Conservation (phyloP, 345 rosid genomes). For the Euclidium syriacum region DNA sequence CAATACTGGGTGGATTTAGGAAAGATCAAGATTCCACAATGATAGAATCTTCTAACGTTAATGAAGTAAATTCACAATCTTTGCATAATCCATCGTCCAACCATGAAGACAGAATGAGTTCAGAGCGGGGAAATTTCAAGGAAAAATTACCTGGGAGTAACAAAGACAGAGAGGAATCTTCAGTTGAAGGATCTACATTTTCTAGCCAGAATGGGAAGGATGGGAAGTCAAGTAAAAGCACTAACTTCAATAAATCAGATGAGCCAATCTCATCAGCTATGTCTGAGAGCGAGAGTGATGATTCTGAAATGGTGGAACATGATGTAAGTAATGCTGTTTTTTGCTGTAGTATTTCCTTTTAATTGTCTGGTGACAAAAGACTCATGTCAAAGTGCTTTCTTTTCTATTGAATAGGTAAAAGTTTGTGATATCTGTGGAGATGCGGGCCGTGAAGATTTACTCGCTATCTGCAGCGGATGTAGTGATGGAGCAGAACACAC, state of each 20-base stretch:
- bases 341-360: not conserved
- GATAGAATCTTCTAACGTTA: slow-evolving; percentile 18
- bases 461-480: slow-evolving; percentile 88
- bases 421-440: slow-evolving; percentile 99
- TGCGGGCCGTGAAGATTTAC: slow-evolving; percentile 96
- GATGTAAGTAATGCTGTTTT: slow-evolving; percentile 61
- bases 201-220: slow-evolving; percentile 34
- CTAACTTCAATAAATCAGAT: slow-evolving; percentile 31
- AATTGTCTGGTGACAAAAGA: not conserved
- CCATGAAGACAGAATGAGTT: slow-evolving; percentile 11
- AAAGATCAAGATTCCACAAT: slow-evolving; percentile 36
- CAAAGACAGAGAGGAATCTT: slow-evolving; percentile 26
- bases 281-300: slow-evolving; percentile 65
- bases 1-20: slow-evolving; percentile 33
- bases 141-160: slow-evolving; percentile 32
- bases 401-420: slow-evolving; percentile 67
- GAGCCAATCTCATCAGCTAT: slow-evolving; percentile 37
- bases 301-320: slow-evolving; percentile 71
- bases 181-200: slow-evolving; percentile 28
- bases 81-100: slow-evolving; percentile 11
- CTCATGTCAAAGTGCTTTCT: not conserved
- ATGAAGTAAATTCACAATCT: slow-evolving; percentile 27
- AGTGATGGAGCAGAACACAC: slow-evolving; percentile 99
- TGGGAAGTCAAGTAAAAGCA: slow-evolving; percentile 35
- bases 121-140: slow-evolving; percentile 15